Conservation (phyloP, 2,329 filamentous ascomycete genomes). For the Teratosphaeria gauchensis region DNA sequence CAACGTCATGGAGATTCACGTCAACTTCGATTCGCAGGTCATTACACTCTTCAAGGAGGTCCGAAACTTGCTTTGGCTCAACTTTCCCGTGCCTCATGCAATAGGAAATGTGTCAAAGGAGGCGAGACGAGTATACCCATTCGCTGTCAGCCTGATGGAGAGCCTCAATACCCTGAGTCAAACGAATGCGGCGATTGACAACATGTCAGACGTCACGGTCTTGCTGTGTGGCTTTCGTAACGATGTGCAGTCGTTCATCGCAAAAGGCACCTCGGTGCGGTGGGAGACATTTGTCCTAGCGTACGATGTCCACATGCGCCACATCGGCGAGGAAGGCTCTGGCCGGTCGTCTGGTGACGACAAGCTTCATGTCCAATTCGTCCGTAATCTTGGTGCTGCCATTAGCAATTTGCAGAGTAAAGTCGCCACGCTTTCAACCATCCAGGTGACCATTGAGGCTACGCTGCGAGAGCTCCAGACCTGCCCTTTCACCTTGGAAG, state of each 20-base stretch:
- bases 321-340: conserved; percentile 32
- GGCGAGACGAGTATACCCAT: conserved; percentile 96
- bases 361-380: conserved; percentile 73
- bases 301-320: conserved; percentile 78
- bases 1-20: conserved; percentile 74
- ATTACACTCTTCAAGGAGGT: conserved; percentile 99
- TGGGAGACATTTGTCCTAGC: conserved; percentile 99
- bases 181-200: conserved; percentile 71
- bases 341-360: conserved; percentile 17
- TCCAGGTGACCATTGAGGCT: conserved; percentile 73
- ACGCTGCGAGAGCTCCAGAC: conserved; percentile 72
- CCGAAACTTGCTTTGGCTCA: conserved; percentile 88
- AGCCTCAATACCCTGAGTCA: conserved; percentile 90
- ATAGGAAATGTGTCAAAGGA: conserved; percentile 96
- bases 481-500: conserved; percentile 71
- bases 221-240: conserved; percentile 86
- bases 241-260: conserved; percentile 72
- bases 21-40: conserved; percentile 96
- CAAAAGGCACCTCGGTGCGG: conserved; percentile 77
- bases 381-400: conserved; percentile 80
- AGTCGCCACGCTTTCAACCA: conserved; percentile 65
- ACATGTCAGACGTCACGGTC: conserved; percentile 80
- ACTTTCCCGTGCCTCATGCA: conserved; percentile 85
- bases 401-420: conserved; percentile 85
- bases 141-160: conserved; percentile 96